Evolutionary conservation across 495 filamentous ascomycete species (phyloP), one percentile per base, ranked within the genome.

Genomic region (Pyrenula aspistea): DNA sequence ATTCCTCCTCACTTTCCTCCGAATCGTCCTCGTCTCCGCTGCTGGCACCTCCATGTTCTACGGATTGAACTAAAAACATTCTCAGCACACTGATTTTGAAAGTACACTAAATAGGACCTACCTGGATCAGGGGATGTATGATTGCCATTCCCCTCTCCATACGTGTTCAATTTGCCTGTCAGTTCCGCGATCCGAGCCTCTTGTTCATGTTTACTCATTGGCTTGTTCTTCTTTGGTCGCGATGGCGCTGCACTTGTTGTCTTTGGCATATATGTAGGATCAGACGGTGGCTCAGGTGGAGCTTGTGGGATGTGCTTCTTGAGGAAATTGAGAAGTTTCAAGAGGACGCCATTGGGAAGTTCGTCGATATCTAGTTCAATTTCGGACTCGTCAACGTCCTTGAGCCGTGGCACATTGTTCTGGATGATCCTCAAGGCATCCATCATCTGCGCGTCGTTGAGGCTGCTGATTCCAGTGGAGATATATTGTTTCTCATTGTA

Each of bases 161-260:
- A 22, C 21, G 31, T 25, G 22, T 72, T 75, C 4, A 78, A 65
- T 48, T 73, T 77, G 61, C 72, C 80, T 66, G 85, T 77, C 19
- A 98, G 81, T 69, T 87, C 80, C 54, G 83, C 79, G 65, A 98
- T 95, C 61, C 85, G 86, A 10, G 84, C 82, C 65, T 96, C 91
- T 70, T 98, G 93, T 71, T 98, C 92, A 21, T 72, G 75, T 69
- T 91, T 92, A 74, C 86, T 92, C 93, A 97, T 98, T 0, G 93
- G 93, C 77, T 96, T 97, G 73, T 98, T 96, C 79, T 98, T 98
- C 76, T 95, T 96, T 15, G 86, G 80, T 70, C 88, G 89, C 8
- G 79, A 68, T 12, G 80, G 66, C 0, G 81, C 73, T 15, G 78
- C 70, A 22, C 70, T 65, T 59, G 74, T 78, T 23, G 72, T 59